Evolutionary conservation across 139 green algal species (phyloP).

Genomic region (Yamagishiella unicocca): DNA sequence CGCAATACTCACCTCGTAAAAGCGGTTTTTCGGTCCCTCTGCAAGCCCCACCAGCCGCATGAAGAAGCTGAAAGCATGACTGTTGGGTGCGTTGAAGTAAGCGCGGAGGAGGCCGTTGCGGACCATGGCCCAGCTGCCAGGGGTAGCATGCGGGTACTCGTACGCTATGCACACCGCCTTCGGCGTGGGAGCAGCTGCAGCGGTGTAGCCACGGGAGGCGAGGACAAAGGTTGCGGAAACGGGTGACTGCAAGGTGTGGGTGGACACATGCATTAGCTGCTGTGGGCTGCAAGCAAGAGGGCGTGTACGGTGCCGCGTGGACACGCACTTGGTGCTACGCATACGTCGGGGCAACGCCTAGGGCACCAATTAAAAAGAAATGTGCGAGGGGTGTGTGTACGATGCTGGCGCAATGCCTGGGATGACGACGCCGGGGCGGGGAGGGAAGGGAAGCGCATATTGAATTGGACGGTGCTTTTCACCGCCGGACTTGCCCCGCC

Average conservation of each 20-base stretch:
- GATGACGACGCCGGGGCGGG: not conserved
- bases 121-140: not conserved
- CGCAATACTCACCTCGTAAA: not conserved
- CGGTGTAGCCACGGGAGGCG: not conserved
- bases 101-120: not conserved
- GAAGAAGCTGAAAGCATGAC: not conserved
- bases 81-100: not conserved
- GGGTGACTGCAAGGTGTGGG: not conserved
- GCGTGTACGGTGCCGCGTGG: not conserved
- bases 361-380: not conserved
- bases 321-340: not conserved
- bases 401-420: not conserved
- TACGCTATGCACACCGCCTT: not conserved
- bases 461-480: not conserved
- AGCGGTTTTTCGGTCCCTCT: not conserved
- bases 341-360: too few species aligned
- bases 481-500: not conserved
- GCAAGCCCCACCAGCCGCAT: not conserved
- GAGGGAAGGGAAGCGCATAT: too few species aligned
- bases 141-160: not conserved
- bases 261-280: not conserved
- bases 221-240: not conserved
- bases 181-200: not conserved
- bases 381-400: too few species aligned
- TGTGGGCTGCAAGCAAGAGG: not conserved